Base-by-base conservation (phyloP, 345 rosid species). In the Psidium guajava region DNA sequence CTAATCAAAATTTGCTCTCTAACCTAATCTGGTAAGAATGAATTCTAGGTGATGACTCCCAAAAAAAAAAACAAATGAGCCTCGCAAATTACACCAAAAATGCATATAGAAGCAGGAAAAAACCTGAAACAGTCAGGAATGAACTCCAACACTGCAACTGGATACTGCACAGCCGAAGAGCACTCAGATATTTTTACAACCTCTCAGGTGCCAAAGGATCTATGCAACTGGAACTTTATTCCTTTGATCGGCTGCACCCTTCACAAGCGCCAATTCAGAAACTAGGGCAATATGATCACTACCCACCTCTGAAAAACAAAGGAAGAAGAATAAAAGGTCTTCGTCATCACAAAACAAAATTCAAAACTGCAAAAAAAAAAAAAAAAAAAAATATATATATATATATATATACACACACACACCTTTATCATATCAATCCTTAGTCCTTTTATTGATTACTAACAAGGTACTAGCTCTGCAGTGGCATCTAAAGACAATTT, bases 261-360 rank as follows among this genome's bases (percentile, higher is more conserved):
- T 83, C 36, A 90, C 57, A 54, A 97, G 90, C 11, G 92, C 98
- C 89, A 96, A 88, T 87, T 97, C 98, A 47, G 98, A 92, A 87
- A 92, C 99, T 87, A 97, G 88, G 24, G 99, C 98, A 83, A 95
- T 91, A 88, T 96, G 99, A 90, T 97, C 99, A 44, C 99, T 97
- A 13, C 99, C 99, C 99, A 96, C 95, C 94, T 97, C 99, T 96
- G 94, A 53, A 86, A 61, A 86, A 81, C 82, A 15, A 85, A 22
- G n/a, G 15, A 82, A 20, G 53, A 21, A 14, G 2, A 81, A 32
- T 32, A 28, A 53, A 82, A 18, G 8, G 25, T n/a, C 6, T 82
- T 82, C 1, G 0, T 36, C 80, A 69, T 69, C 47, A 36, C 47
- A 36, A 32, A 32, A 36, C 4, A 69, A 69, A 9, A 69, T 36